A percentile compares a stretch with the other conserved stretches of the same genome.
Conservation (phyloP, 345 rosid genomes). For the Linum tenue region DNA sequence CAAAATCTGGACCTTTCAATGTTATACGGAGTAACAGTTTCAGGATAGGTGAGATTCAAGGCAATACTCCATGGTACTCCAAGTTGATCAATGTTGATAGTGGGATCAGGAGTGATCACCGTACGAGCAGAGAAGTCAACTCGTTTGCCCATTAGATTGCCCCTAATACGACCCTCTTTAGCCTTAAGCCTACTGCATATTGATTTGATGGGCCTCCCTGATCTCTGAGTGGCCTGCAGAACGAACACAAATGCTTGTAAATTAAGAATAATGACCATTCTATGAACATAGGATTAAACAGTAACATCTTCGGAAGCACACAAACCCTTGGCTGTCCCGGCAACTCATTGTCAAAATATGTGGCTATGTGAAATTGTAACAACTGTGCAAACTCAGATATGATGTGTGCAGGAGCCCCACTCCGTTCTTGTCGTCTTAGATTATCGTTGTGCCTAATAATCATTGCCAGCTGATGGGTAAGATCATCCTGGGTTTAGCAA, state of each 20-base stretch:
- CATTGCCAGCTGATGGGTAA: constrained; percentile 94
- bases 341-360: constrained; percentile 92
- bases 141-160: constrained; percentile 94
- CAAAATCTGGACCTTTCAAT: constrained; percentile 56
- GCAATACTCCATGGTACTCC: constrained; percentile 95
- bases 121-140: constrained; percentile 99
- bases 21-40: constrained; percentile 94
- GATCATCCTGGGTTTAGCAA: constrained; percentile 61
- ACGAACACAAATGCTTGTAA: neutral
- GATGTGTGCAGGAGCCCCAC: constrained; percentile 95
- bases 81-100: constrained; percentile 79
- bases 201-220: constrained; percentile 96
- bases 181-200: constrained; percentile 97
- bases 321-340: constrained; percentile 98
- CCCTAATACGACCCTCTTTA: constrained; percentile 94
- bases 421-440: constrained; percentile 80
- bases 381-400: constrained; percentile 91
- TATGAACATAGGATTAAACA: neutral
- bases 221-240: constrained; percentile 88
- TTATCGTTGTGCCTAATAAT: constrained; percentile 85
- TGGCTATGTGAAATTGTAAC: constrained; percentile 89
- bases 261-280: neutral
- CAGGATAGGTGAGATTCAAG: constrained; percentile 88
- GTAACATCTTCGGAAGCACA: neutral
- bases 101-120: constrained; percentile 96